A percentile compares a stretch with the other conserved stretches of the same genome.
Conservation (phyloP, 2,329 filamentous ascomycete genomes). For the Rhinocladiella similis region DNA sequence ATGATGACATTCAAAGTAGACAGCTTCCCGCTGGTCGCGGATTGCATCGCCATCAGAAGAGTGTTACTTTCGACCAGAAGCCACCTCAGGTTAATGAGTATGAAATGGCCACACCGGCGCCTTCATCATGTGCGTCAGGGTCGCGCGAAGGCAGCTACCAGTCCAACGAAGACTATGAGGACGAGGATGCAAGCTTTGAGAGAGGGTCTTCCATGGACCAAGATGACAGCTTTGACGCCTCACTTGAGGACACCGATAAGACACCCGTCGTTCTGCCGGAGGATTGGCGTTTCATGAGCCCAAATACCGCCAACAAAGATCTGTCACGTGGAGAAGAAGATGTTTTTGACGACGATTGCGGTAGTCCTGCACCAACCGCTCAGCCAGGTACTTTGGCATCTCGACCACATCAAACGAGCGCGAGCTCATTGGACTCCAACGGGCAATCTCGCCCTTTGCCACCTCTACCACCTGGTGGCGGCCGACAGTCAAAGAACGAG, state of each 20-base stretch:
- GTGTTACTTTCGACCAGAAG: slow-evolving; percentile 92
- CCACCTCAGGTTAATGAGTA: slow-evolving; percentile 97
- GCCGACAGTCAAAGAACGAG: slow-evolving; percentile 22
- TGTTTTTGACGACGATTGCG: slow-evolving; percentile 63
- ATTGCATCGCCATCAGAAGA: slow-evolving; percentile 85
- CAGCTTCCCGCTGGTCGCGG: slow-evolving; percentile 65
- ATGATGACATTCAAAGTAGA: slow-evolving; percentile 61
- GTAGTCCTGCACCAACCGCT: slow-evolving; percentile 65
- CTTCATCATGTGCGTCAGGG: slow-evolving; percentile 86
- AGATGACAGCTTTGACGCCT: slow-evolving; percentile 94
- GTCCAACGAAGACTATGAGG: slow-evolving; percentile 70
- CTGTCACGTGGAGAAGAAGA: slow-evolving; percentile 61
- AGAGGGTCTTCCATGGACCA: slow-evolving; percentile 61
- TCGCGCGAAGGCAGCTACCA: slow-evolving; percentile 94
- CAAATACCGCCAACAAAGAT: slow-evolving; percentile 58
- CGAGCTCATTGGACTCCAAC: slow-evolving; percentile 74
- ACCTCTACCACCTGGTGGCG: slow-evolving; percentile 65
- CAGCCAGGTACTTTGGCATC: slow-evolving; percentile 48
- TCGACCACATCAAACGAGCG: slow-evolving; percentile 61
- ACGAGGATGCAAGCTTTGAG: slow-evolving; percentile 65
- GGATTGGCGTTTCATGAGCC: slow-evolving; percentile 84
- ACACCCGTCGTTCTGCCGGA: slow-evolving; percentile 97
- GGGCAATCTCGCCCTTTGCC: slow-evolving; percentile 82
- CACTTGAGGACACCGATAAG: slow-evolving; percentile 92
- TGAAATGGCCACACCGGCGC: slow-evolving; percentile 93